Conservation (phyloP, 1,284 basidiomycete species). For the Malassezia furfur region DNA sequence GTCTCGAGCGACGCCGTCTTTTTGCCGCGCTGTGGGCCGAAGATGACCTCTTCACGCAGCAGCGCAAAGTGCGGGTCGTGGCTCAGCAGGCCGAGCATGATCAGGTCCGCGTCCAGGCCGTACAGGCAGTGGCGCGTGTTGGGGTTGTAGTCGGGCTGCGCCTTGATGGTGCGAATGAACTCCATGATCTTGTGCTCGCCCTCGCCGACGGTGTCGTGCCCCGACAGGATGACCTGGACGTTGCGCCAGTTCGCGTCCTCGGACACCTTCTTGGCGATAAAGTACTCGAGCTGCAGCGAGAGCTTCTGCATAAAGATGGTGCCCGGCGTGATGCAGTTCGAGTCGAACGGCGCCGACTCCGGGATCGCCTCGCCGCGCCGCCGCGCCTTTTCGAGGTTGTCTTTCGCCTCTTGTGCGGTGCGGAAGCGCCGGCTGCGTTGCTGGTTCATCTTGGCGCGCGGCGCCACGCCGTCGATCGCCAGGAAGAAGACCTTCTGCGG, state of each 20-base stretch:
- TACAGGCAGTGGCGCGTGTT: constrained; percentile 94
- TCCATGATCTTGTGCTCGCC: constrained; percentile 99
- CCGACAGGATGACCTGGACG: constrained; percentile 85
- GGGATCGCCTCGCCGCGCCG: constrained; percentile 82
- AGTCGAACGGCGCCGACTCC: constrained; percentile 89
- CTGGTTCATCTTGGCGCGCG: constrained; percentile 99
- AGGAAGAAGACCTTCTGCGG: constrained; percentile 83
- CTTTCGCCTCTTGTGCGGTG: constrained; percentile 83
- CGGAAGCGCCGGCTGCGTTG: constrained; percentile 74
- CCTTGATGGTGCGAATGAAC: constrained; percentile 85
- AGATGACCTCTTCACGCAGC: constrained; percentile 93
- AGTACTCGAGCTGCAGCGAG: constrained; percentile 85
- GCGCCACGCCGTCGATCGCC: constrained; percentile 96
- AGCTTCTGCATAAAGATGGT: constrained; percentile 89
- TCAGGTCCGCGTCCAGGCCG: constrained; percentile 92
- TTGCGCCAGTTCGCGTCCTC: constrained; percentile 61
- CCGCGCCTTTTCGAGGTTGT: constrained; percentile 74
- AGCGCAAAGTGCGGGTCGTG: constrained; percentile 99
- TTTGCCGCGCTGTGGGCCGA: constrained; percentile 64
- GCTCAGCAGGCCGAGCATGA: constrained; percentile 92
- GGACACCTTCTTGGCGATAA: constrained; percentile 55
- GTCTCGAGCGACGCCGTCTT: constrained; percentile 66
- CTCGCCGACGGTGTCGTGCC: constrained; percentile 94
- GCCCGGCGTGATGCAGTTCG: constrained; percentile 96
- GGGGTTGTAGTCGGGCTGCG: constrained; percentile 87